Conservation (phyloP, 176 grass and related monocot species). For the Aegilops speltoides region DNA sequence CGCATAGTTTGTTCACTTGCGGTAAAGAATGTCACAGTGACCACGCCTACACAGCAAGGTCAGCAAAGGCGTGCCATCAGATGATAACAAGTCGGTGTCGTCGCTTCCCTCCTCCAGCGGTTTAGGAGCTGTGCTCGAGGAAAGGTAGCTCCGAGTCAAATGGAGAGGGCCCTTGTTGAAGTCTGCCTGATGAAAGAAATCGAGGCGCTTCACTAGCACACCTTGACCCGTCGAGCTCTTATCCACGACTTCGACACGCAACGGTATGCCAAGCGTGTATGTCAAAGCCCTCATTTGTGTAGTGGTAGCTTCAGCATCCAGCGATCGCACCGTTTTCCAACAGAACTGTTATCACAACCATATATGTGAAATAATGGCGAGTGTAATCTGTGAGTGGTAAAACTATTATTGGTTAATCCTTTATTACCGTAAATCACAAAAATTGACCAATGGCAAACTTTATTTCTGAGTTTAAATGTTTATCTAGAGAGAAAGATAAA, state of each 20-base stretch:
- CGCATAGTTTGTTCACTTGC: not conserved
- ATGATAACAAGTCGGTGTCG: not conserved
- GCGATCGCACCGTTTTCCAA: not conserved
- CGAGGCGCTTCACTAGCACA: not conserved
- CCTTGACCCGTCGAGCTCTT: not conserved
- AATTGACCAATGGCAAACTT: not conserved
- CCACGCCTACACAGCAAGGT: not conserved
- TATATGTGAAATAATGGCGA: slow-evolving; percentile 2
- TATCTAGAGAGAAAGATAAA: not conserved
- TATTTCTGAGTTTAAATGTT: not conserved
- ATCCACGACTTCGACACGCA: not conserved
- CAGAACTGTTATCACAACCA: slow-evolving; percentile 31
- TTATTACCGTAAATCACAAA: not conserved
- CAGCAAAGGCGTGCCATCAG: not conserved
- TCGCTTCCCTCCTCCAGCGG: not conserved
- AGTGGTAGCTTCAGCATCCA: not conserved
- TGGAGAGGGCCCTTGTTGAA: not conserved
- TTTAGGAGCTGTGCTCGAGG: not conserved
- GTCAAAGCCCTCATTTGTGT: slow-evolving; percentile 21
- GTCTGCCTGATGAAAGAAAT: slow-evolving; percentile 20
- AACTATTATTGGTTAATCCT: not conserved
- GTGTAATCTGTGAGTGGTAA: not conserved
- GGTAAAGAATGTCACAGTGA: slow-evolving; percentile 19
- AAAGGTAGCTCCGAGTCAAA: not conserved
- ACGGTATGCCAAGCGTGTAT: slow-evolving; percentile 27